Conservation (phyloP, 1,284 basidiomycete genomes). For the Ceratobasidium sp. region DNA sequence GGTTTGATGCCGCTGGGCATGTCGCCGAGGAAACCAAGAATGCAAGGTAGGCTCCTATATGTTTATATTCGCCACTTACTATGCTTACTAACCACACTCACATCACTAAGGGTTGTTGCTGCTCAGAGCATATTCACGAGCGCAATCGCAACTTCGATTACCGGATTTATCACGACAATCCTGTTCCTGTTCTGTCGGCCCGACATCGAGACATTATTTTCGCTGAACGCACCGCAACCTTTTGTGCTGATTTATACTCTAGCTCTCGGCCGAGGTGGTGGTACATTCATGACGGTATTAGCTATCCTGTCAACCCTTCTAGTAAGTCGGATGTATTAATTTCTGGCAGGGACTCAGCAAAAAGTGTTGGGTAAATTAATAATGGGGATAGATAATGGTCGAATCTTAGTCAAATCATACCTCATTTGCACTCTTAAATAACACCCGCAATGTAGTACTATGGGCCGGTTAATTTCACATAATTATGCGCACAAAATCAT, state of each 20-base stretch:
- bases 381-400: too few species aligned
- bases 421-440: too few species aligned
- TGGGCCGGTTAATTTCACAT: too few species aligned
- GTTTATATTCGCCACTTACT: background rate
- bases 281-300: constrained; percentile 57
- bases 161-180: constrained; percentile 53
- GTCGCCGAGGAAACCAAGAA: constrained; percentile 58
- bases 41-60: constrained; percentile 49
- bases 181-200: constrained; percentile 57
- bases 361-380: too few species aligned
- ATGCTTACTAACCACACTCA: constrained; percentile 16
- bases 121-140: constrained; percentile 57
- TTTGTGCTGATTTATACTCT: constrained; percentile 56
- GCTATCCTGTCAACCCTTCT: constrained; percentile 54
- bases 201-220: constrained; percentile 53
- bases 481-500: too few species aligned
- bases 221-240: constrained; percentile 56
- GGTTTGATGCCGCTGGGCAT: constrained; percentile 57
- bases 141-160: constrained; percentile 53
- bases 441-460: too few species aligned
- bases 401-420: too few species aligned
- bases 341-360: too few species aligned
- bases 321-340: constrained; percentile 36
- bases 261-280: constrained; percentile 56
- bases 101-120: constrained; percentile 50